Evolutionary conservation across 495 filamentous ascomycete genomes (phyloP).

Genomic region (Wilcoxina mikolae): DNA sequence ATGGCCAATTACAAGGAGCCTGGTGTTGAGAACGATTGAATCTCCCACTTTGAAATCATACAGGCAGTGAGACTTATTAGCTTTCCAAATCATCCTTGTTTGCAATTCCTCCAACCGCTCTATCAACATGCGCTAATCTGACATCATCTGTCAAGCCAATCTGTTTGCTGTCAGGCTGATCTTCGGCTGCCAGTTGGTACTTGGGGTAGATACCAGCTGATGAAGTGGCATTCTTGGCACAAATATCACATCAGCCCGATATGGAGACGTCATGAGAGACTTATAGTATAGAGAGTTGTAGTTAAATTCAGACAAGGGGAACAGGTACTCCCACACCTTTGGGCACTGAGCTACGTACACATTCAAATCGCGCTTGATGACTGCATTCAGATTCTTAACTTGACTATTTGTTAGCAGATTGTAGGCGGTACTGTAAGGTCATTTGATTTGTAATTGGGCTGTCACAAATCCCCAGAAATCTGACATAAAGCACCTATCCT

Average conservation of each 20-base stretch:
- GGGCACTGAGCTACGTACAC: background rate
- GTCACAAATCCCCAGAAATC: slow-evolving; percentile 7
- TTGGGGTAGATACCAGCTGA: background rate
- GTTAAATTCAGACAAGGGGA: background rate
- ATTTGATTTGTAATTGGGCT: background rate
- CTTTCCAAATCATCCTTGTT: background rate
- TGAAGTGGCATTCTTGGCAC: background rate
- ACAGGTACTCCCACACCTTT: background rate
- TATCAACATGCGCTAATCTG: background rate
- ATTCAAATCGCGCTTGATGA: background rate
- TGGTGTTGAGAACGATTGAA: background rate
- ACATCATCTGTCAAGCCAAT: background rate
- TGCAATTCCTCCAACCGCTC: background rate
- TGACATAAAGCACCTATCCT: background rate
- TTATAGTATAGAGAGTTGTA: background rate
- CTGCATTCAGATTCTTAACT: background rate
- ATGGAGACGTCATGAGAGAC: background rate
- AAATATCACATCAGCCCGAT: background rate
- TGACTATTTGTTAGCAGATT: too few species aligned
- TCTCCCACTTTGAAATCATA: background rate
- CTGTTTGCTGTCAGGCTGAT: background rate
- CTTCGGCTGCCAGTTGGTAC: background rate
- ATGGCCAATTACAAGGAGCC: background rate
- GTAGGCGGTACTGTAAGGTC: background rate
- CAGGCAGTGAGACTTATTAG: background rate